phyloP scores from a whole-genome alignment of 495 filamentous ascomycete genomes.

The Talaromyces trachyspermus region DNA sequence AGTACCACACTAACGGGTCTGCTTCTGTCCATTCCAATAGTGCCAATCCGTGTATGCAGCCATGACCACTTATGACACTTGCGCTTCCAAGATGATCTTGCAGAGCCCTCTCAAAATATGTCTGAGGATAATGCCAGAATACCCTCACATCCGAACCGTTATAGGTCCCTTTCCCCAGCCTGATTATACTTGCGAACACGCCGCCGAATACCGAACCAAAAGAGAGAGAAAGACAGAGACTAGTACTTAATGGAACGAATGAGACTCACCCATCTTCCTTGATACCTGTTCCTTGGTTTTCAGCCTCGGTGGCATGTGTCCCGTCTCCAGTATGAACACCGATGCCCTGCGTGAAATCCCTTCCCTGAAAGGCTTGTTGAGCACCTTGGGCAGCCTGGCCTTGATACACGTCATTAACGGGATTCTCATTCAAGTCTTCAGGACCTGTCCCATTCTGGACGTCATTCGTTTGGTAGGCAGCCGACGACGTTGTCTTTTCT shows the following conservation, averaged over 20 bases:
- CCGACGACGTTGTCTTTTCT: slow-evolving; percentile 16
- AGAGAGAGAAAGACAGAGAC: slow-evolving; percentile 20
- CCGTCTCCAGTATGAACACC: not conserved
- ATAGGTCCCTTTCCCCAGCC: not conserved
- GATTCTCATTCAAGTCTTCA: slow-evolving; percentile 30
- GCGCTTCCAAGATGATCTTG: not conserved
- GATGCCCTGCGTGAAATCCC: slow-evolving; percentile 18
- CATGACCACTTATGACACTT: not conserved
- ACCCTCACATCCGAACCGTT: too few species aligned
- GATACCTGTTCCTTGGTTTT: slow-evolving; percentile 56
- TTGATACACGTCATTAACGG: slow-evolving; percentile 23
- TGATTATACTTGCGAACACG: not conserved
- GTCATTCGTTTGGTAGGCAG: slow-evolving; percentile 17
- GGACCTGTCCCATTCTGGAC: slow-evolving; percentile 19
- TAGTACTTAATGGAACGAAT: slow-evolving; percentile 12
- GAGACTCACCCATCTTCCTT: slow-evolving; percentile 98
- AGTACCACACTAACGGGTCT: not conserved
- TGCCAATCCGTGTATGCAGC: not conserved
- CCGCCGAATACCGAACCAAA: slow-evolving; percentile 18
- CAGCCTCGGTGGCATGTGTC: slow-evolving; percentile 14
- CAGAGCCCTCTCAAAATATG: too few species aligned
- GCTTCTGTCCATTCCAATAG: not conserved
- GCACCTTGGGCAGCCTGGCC: slow-evolving; percentile 25
- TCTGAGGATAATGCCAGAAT: not conserved
- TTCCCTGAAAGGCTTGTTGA: slow-evolving; percentile 33